Conservation (phyloP, 129 eudicot genomes). For the Flaveria linearis region DNA sequence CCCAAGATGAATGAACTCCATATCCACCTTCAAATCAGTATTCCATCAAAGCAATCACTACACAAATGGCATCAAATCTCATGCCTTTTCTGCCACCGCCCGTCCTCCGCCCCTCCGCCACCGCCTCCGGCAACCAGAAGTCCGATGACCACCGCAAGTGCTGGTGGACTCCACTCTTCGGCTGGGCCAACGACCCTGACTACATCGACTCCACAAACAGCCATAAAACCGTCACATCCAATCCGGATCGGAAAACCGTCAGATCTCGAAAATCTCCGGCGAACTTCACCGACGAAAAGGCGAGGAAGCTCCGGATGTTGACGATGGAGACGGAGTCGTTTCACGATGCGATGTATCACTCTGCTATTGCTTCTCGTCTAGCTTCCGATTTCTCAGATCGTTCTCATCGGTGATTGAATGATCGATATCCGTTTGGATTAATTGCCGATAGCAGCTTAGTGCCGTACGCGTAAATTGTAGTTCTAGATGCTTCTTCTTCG, state of each 20-base stretch:
- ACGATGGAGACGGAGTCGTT: too few species aligned
- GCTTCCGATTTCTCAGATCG: too few species aligned
- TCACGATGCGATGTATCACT: too few species aligned
- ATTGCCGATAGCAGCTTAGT: background rate
- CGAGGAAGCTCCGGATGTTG: too few species aligned
- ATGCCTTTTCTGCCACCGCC: slow-evolving; percentile 44
- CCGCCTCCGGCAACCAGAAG: slow-evolving; percentile 31
- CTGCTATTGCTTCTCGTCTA: too few species aligned
- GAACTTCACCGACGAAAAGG: too few species aligned
- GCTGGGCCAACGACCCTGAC: slow-evolving; percentile 57
- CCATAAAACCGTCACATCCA: too few species aligned
- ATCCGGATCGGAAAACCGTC: too few species aligned
- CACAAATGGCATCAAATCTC: slow-evolving; percentile 41
- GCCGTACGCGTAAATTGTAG: background rate
- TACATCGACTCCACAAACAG: slow-evolving; percentile 41
- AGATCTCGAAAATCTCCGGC: too few species aligned
- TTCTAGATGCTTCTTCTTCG: too few species aligned
- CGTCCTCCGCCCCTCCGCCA: slow-evolving; percentile 28
- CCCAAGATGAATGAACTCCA: background rate
- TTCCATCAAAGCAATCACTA: background rate
- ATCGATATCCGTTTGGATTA: background rate
- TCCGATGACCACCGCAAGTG: slow-evolving; percentile 17
- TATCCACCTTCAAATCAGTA: background rate
- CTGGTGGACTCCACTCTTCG: slow-evolving; percentile 82
- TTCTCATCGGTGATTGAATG: slow-evolving; percentile 16